phyloP scores from a whole-genome alignment of 352 stramenopile species.

The Pythium oligandrum region DNA sequence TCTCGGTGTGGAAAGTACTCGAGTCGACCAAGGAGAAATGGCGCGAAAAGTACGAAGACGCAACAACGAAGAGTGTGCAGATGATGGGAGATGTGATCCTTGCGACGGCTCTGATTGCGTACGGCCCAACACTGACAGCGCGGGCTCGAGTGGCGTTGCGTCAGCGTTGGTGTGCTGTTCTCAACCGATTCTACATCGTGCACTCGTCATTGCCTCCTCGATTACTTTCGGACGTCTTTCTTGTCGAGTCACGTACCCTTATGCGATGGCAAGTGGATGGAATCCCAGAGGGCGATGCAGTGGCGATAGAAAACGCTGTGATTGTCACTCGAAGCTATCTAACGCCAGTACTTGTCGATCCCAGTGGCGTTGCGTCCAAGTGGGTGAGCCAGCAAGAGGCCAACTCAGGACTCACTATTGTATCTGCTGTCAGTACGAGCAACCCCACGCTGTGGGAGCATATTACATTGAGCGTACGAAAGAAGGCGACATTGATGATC shows the following conservation, averaged over 20 bases:
- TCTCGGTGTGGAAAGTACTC: constrained; percentile 49
- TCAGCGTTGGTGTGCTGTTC: constrained; percentile 28
- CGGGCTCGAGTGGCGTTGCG: constrained; percentile 20
- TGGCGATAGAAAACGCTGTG: constrained; percentile 38
- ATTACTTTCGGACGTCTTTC: constrained; percentile 23
- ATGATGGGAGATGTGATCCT: constrained; percentile 64
- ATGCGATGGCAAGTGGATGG: constrained; percentile 41
- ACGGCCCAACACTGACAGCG: constrained; percentile 28
- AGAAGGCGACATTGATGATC: constrained; percentile 37
- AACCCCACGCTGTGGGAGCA: constrained; percentile 30
- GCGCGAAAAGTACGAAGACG: constrained; percentile 31
- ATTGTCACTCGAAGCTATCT: constrained; percentile 33
- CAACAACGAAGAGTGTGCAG: constrained; percentile 30
- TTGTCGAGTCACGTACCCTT: constrained; percentile 27
- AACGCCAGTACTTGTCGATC: constrained; percentile 57
- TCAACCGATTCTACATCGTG: constrained; percentile 26
- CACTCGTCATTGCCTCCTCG: constrained; percentile 24
- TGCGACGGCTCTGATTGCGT: constrained; percentile 42
- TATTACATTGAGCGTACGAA: constrained; percentile 32
- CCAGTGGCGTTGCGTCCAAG: constrained; percentile 35
- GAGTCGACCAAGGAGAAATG: constrained; percentile 38
- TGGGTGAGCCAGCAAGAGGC: constrained; percentile 47
- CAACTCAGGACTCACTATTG: constrained; percentile 2
- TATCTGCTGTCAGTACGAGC: constrained; percentile 12
- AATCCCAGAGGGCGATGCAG: constrained; percentile 28